These are phyloP conservation scores for Candida gigantensis DNA, from an alignment of 1,139 yeast genomes.

Conservation along the genomic window DNA sequence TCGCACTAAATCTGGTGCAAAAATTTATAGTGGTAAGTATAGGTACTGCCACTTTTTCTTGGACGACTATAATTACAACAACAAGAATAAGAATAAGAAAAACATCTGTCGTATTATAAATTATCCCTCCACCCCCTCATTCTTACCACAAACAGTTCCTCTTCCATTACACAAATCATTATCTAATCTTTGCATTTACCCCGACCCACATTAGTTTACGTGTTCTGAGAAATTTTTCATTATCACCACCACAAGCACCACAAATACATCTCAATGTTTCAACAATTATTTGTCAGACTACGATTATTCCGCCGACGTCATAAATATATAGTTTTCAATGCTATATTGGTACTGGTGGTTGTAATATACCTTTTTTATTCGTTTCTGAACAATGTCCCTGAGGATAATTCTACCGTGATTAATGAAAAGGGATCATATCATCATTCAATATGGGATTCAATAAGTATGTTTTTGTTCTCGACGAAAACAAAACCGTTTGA, in stretches of 20 bases:
- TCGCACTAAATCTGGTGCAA: too few relatives aligned
- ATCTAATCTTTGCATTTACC: too few relatives aligned
- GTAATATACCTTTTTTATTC: conserved; percentile 4
- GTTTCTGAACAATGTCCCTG: neutral
- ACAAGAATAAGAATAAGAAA: neutral
- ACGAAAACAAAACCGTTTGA: conserved; percentile 8
- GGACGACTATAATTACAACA: too few relatives aligned
- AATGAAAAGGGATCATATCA: conserved; percentile 10
- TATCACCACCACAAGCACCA: too few relatives aligned
- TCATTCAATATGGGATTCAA: conserved; percentile 1
- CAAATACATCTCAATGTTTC: too few relatives aligned
- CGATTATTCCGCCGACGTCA: conserved; percentile 11
- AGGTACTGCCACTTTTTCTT: neutral
- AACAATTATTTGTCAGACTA: conserved; percentile 3
- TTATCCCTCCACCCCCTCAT: too few relatives aligned
- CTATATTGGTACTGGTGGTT: conserved; percentile 6
- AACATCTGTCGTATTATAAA: neutral
- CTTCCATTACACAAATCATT: too few relatives aligned
- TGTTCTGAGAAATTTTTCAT: too few relatives aligned
- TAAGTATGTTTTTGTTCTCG: neutral
- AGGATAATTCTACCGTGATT: conserved; percentile 4
- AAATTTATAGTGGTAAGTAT: too few relatives aligned
- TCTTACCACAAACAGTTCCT: too few relatives aligned
- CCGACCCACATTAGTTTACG: neutral
- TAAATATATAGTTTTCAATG: conserved; percentile 4